Base-by-base conservation (phyloP, 352 stramenopile genomes). In the Phytophthora hibernalis region DNA sequence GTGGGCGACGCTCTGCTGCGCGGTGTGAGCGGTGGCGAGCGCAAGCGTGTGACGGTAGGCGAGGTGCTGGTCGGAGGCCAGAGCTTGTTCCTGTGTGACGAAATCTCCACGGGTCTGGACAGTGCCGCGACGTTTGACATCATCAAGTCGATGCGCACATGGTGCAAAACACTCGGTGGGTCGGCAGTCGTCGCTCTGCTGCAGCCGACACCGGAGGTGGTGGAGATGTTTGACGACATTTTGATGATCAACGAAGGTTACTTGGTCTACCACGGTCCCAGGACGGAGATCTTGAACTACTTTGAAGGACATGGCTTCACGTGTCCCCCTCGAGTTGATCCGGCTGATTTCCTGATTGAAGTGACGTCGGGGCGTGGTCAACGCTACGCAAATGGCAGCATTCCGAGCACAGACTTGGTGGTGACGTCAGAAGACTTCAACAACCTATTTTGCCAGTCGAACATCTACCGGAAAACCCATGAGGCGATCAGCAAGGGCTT, bases 181-280 rank as follows among this genome's bases (percentile, higher is more conserved):
- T 77, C 77, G 5, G 54, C 69, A 31, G 58, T 82, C 11, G 58
- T 85, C 22, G 70, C 72, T 15, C 47, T 82, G 26, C 53, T 79
- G 22, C 77, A 86, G 45, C 77, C 77, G 3, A 79, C 83, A 12
- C 96, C 96, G 0, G 96, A 99, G 74, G 95, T 97, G 1, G 93
- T 98, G 13, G 89, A 92, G 45, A 73, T 97, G 26, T 99, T 99
- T 70, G 97, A 99, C 70, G 85, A 99, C 58, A 83, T 47, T 11
- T 24, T 24, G 38, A 45, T 45, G 63, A 60, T 99, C 24, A 91
- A 96, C 66, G 85, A 97, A 59, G 96, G 97, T 6, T 76, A 91
- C 50, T 66, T 99, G 50, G 85, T 99, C n/a, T 99, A 98, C 70
- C 92, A 97, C 45, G 97, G 96, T 9, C 90, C 86, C 1, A 53